phyloP scores from a whole-genome alignment of 2,329 filamentous ascomycete genomes.

The Shiraia sp. region DNA sequence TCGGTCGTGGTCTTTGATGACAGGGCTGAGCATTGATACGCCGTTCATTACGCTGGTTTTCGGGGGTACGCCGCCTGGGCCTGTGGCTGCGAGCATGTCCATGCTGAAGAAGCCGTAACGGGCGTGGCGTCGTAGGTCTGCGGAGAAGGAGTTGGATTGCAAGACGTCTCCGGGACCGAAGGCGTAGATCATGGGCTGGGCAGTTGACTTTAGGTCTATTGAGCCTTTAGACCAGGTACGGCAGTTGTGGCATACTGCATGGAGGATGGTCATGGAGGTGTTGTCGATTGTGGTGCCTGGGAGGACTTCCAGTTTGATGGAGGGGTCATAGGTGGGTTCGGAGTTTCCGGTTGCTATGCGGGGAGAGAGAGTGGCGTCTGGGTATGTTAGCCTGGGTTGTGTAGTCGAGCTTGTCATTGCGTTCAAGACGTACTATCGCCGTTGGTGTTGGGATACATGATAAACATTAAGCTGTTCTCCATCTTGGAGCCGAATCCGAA shows the following conservation, averaged over 20 bases:
- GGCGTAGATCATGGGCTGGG: slow-evolving; percentile 49
- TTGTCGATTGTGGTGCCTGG: slow-evolving; percentile 34
- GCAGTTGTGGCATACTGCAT: slow-evolving; percentile 47
- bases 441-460: slow-evolving; percentile 46
- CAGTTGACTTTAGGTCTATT: slow-evolving; percentile 35
- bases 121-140: slow-evolving; percentile 43
- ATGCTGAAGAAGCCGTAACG: slow-evolving; percentile 48
- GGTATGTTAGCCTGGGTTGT: slow-evolving; percentile 6
- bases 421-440: slow-evolving; percentile 33
- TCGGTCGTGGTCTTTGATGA: slow-evolving; percentile 31
- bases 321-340: slow-evolving; percentile 40
- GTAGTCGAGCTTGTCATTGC: neutral
- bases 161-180: slow-evolving; percentile 40
- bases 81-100: slow-evolving; percentile 46
- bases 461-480: slow-evolving; percentile 50
- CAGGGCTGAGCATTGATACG: slow-evolving; percentile 23
- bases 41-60: slow-evolving; percentile 22
- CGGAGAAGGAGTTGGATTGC: slow-evolving; percentile 35
- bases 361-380: slow-evolving; percentile 44
- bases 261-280: slow-evolving; percentile 43
- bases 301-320: slow-evolving; percentile 35
- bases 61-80: slow-evolving; percentile 39
- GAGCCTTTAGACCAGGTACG: slow-evolving; percentile 41
- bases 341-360: slow-evolving; percentile 39
- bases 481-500: slow-evolving; percentile 51